These are phyloP conservation scores for Xylaria sp. DNA, from an alignment of 2,329 filamentous ascomycete species.

Conservation along the genomic window DNA sequence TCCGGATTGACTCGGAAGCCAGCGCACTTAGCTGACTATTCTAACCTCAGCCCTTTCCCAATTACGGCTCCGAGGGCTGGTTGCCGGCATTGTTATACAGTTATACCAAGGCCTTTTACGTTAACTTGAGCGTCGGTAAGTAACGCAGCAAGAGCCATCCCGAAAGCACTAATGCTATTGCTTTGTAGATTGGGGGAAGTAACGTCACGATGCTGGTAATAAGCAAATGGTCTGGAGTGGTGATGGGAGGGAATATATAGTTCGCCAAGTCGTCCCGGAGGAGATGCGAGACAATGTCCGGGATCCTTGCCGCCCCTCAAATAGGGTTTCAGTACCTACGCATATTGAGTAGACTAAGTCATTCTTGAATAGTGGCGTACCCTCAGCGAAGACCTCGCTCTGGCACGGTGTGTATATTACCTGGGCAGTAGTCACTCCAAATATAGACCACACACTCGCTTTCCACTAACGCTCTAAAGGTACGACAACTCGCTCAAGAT, in stretches of 20 bases:
- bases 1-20: constrained; percentile 27
- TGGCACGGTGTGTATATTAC: background rate
- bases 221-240: background rate
- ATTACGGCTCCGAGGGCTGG: background rate
- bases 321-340: background rate
- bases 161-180: background rate
- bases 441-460: no score
- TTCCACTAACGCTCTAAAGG: no score
- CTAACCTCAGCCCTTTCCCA: background rate
- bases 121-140: background rate
- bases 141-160: background rate
- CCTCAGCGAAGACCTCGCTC: background rate
- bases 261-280: constrained; percentile 2
- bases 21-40: constrained; percentile 23
- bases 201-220: background rate
- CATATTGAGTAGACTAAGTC: no score
- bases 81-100: background rate
- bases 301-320: constrained; percentile 12
- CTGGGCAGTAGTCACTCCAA: no score
- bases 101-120: background rate
- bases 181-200: background rate
- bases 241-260: background rate
- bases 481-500: no score
- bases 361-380: background rate
- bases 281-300: constrained; percentile 6